Evolutionary conservation across 371 early-diverging fungal genomes (phyloP).

Genomic region (Syncephalis fuscata): DNA sequence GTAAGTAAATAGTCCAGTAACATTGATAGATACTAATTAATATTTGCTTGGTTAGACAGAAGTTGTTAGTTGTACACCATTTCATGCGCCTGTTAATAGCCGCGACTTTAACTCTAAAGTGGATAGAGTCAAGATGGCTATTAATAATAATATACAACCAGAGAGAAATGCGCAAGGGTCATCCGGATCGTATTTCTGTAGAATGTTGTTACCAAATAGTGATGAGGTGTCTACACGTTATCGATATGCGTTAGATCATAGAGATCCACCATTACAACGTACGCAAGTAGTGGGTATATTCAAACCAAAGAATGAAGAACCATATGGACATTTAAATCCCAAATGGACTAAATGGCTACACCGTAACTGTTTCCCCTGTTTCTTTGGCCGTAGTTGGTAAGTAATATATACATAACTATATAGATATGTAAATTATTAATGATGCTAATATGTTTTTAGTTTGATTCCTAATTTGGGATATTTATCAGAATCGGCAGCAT

Average conservation of each 20-base stretch:
- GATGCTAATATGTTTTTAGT: slow-evolving; percentile 7
- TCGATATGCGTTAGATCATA: too few relatives aligned
- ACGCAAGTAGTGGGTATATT: slow-evolving; percentile 73
- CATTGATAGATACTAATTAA: too few relatives aligned
- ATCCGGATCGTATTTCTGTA: slow-evolving; percentile 80
- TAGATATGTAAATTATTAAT: not conserved
- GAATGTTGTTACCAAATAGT: slow-evolving; percentile 15
- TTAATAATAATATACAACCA: slow-evolving; percentile 47
- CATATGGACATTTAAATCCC: slow-evolving; percentile 76
- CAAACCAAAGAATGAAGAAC: slow-evolving; percentile 91
- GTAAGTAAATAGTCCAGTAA: too few relatives aligned
- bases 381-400: slow-evolving; percentile 72
- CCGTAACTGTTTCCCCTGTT: slow-evolving; percentile 70
- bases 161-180: slow-evolving; percentile 59
- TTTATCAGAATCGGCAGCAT: slow-evolving; percentile 73
- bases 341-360: slow-evolving; percentile 94
- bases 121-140: slow-evolving; percentile 52
- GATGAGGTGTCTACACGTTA: too few relatives aligned
- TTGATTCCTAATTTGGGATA: slow-evolving; percentile 84
- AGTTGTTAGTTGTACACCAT: too few relatives aligned
- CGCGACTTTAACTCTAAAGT: slow-evolving; percentile 9
- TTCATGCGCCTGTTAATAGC: too few relatives aligned
- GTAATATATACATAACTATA: not conserved
- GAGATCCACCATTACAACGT: too few relatives aligned
- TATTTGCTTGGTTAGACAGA: too few relatives aligned